These are phyloP conservation scores for Carex parvula DNA, from an alignment of 176 grass and related monocot species.

Conservation along the genomic window DNA sequence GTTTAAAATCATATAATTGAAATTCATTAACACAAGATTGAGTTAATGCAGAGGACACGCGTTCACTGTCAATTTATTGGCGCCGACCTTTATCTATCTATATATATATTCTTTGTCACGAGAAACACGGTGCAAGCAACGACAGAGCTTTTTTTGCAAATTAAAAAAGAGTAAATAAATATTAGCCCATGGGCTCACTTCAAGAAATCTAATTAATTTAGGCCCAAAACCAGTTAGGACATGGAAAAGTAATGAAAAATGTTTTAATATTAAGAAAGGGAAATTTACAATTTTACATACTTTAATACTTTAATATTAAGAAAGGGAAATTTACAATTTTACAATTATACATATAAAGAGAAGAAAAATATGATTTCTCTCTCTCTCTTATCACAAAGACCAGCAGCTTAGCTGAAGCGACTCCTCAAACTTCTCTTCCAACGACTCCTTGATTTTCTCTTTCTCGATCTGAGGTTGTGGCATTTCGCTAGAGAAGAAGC, in stretches of 20 bases:
- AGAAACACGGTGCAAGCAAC: not conserved
- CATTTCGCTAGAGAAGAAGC: not conserved
- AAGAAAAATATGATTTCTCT: not conserved
- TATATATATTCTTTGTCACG: not conserved
- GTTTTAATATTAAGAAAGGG: not conserved
- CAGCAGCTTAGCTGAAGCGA: constrained; percentile 56
- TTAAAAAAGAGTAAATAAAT: too few relatives aligned
- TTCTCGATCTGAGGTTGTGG: not conserved
- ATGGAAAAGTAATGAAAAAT: not conserved
- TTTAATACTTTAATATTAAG: too few relatives aligned
- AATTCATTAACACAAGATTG: too few relatives aligned
- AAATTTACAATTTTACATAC: constrained; percentile 6
- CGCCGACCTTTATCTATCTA: not conserved
- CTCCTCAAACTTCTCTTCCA: constrained; percentile 52
- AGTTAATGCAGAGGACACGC: too few relatives aligned
- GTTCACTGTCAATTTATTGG: not conserved
- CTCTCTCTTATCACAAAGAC: constrained; percentile 33
- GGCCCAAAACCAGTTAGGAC: too few relatives aligned
- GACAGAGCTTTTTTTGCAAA: not conserved
- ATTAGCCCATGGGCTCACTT: too few relatives aligned
- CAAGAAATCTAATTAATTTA: too few relatives aligned
- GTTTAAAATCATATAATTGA: too few relatives aligned
- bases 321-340: not conserved
- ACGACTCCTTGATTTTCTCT: not conserved
- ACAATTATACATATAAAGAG: constrained; percentile 9